Percentiles rank a stretch among this genome's conserved stretches.
Conservation (phyloP, 768 basidiomycete species). For the Galerina sulciceps region DNA sequence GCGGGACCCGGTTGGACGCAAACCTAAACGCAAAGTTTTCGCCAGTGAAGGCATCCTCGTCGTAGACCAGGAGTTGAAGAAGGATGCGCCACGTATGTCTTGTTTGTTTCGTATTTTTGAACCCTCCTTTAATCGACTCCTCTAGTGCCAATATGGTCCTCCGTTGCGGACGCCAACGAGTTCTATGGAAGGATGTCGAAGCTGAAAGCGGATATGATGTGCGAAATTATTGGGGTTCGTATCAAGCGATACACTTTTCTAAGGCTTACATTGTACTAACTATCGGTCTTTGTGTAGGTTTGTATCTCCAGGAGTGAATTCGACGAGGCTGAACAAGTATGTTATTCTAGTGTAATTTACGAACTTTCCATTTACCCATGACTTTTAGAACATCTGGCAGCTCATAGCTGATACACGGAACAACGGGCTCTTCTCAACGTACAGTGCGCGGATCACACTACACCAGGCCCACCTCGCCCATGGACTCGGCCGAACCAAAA, state of each 20-base stretch:
- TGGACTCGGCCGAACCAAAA: constrained; percentile 53
- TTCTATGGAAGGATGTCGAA: constrained; percentile 55
- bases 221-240: constrained; percentile 69
- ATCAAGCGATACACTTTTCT: background rate
- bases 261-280: background rate
- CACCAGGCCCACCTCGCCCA: constrained; percentile 79
- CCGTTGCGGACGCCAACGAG: constrained; percentile 50
- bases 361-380: background rate
- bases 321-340: constrained; percentile 59
- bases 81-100: constrained; percentile 42
- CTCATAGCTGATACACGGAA: constrained; percentile 69
- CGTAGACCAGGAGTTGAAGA: constrained; percentile 50
- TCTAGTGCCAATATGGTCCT: constrained; percentile 61
- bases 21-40: constrained; percentile 75
- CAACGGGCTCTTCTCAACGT: constrained; percentile 54
- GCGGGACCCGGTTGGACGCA: constrained; percentile 73
- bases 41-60: constrained; percentile 62
- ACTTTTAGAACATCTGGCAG: constrained; percentile 19
- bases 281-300: constrained; percentile 41
- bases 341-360: constrained; percentile 17
- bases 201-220: constrained; percentile 73
- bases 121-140: background rate
- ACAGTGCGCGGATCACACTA: constrained; percentile 66
- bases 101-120: background rate
- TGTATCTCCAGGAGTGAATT: constrained; percentile 73